Evolutionary conservation across 768 basidiomycete genomes (phyloP).

Genomic region (Chalciporus chontae): DNA sequence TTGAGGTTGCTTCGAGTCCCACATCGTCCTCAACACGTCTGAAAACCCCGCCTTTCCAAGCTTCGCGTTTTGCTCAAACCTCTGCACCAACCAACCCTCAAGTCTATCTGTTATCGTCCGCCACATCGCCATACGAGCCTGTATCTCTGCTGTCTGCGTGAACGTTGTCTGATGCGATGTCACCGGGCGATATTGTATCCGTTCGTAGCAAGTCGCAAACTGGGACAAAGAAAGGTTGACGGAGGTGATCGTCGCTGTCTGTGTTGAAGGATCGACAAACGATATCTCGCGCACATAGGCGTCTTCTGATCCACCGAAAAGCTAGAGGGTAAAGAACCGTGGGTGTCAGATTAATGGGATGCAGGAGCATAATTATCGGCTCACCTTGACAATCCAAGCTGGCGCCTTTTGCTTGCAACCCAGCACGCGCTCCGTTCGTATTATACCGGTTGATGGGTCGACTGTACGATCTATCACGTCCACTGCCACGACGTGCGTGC

Average conservation of each 20-base stretch:
- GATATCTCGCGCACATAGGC: slow-evolving; percentile 94
- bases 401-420: slow-evolving; percentile 94
- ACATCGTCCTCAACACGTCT: slow-evolving; percentile 76
- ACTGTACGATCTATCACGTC: slow-evolving; percentile 85
- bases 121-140: slow-evolving; percentile 79
- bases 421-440: slow-evolving; percentile 86
- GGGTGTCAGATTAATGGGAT: slow-evolving; percentile 4
- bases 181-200: slow-evolving; percentile 81
- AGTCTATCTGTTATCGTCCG: slow-evolving; percentile 76
- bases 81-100: slow-evolving; percentile 81
- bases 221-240: slow-evolving; percentile 95
- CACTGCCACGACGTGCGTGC: slow-evolving; percentile 82
- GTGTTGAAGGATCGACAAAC: slow-evolving; percentile 81
- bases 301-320: slow-evolving; percentile 91
- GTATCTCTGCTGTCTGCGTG: slow-evolving; percentile 88
- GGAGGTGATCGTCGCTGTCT: slow-evolving; percentile 81
- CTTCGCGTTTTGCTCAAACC: slow-evolving; percentile 91
- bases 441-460: slow-evolving; percentile 79
- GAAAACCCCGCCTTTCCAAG: slow-evolving; percentile 87
- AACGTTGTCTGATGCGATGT: slow-evolving; percentile 65
- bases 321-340: slow-evolving; percentile 36
- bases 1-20: slow-evolving; percentile 65
- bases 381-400: slow-evolving; percentile 87
- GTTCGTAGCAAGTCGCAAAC: slow-evolving; percentile 89
- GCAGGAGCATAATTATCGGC: slow-evolving; percentile 22